A percentile compares a stretch with the other conserved stretches of the same genome.
These are phyloP conservation scores for Scleroderma bovista DNA, from an alignment of 768 basidiomycete species.

Conservation along the genomic window DNA sequence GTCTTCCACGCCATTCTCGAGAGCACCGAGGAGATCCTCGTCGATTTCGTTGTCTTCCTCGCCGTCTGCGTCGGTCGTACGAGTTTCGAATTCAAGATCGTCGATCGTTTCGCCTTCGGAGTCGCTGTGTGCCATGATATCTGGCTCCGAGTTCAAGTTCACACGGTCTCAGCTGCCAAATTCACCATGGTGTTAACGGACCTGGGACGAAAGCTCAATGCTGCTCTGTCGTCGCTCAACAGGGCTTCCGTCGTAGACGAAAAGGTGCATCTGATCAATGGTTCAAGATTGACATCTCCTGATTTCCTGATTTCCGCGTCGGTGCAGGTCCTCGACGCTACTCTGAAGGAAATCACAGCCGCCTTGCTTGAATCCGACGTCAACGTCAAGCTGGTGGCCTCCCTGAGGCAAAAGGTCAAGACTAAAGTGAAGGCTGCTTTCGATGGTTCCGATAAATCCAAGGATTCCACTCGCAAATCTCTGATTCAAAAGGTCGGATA, in stretches of 20 bases:
- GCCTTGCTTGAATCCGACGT: constrained; percentile 96
- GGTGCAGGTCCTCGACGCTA: constrained; percentile 81
- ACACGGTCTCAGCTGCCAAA: constrained; percentile 15
- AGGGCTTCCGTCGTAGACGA: constrained; percentile 87
- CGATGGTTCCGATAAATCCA: constrained; percentile 67
- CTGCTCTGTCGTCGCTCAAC: constrained; percentile 86
- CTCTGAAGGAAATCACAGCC: constrained; percentile 91
- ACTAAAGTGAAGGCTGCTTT: constrained; percentile 79
- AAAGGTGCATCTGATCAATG: constrained; percentile 49
- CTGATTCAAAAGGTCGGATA: constrained; percentile 79
- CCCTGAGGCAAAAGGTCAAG: constrained; percentile 85
- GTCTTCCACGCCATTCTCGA: constrained; percentile 53
- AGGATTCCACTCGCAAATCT: constrained; percentile 78
- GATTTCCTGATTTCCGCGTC: no score
- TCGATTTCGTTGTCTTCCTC: constrained; percentile 48
- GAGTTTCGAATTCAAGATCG: constrained; percentile 49
- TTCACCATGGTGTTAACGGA: constrained; percentile 87
- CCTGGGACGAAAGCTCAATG: constrained; percentile 89
- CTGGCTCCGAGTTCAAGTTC: constrained; percentile 15
- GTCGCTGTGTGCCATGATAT: constrained; percentile 48
- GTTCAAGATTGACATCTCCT: constrained; percentile 3
- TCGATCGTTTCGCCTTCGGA: constrained; percentile 62
- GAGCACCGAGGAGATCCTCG: constrained; percentile 57
- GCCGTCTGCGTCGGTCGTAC: constrained; percentile 36
- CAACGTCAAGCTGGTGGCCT: constrained; percentile 93